Evolutionary conservation across 2,329 filamentous ascomycete species (phyloP).

Genomic region (Verticillium albo-atrum): DNA sequence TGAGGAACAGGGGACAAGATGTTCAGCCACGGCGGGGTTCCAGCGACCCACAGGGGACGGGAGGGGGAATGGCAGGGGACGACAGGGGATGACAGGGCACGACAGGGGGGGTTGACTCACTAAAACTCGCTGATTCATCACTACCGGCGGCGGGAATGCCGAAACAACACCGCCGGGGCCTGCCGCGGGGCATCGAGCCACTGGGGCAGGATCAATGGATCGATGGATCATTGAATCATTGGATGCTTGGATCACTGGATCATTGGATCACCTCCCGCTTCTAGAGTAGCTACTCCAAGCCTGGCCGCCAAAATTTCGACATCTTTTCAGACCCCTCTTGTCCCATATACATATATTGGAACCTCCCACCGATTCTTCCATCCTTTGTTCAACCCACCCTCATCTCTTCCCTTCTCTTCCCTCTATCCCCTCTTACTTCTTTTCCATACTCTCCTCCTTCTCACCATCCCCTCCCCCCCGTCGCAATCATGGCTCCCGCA

Average conservation of each 20-base stretch:
- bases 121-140: neutral
- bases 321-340: neutral
- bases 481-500: conserved; percentile 18
- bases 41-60: neutral
- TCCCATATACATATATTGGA: neutral
- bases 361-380: neutral
- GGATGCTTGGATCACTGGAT: neutral
- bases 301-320: neutral
- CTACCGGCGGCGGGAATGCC: neutral
- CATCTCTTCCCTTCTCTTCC: neutral
- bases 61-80: too few species aligned
- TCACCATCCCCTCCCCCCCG: neutral
- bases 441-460: neutral
- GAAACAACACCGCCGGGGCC: neutral
- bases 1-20: neutral
- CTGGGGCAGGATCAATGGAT: neutral
- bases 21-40: conserved; percentile 3
- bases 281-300: neutral
- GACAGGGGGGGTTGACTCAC: neutral
- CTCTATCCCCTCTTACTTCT: neutral
- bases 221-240: neutral
- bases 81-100: too few species aligned
- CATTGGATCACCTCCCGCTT: neutral
- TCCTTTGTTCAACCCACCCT: neutral
- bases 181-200: neutral